Percentiles rank a stretch among this genome's conserved stretches.
Evolutionary conservation across 2,329 filamentous ascomycete genomes (phyloP).

Genomic region (Grosmannia huntii): DNA sequence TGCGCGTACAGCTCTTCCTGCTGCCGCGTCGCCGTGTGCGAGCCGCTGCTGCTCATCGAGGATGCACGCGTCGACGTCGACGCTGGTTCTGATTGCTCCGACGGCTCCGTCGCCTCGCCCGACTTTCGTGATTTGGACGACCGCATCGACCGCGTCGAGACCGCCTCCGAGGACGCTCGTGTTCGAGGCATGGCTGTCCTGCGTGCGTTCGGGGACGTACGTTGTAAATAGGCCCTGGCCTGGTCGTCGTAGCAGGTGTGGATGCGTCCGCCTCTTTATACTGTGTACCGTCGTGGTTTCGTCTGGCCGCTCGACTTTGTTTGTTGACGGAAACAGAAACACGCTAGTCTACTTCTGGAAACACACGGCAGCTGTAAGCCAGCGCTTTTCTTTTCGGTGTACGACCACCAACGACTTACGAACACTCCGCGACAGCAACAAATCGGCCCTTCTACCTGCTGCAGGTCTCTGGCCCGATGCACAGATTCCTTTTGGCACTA

Average conservation of each 20-base stretch:
- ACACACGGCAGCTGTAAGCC: too few relatives aligned
- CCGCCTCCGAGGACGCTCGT: slow-evolving; percentile 3
- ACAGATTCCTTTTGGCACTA: neutral
- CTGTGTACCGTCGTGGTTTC: too few relatives aligned
- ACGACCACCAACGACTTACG: too few relatives aligned
- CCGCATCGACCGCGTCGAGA: slow-evolving; percentile 6
- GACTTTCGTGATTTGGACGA: neutral
- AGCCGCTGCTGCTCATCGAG: slow-evolving; percentile 4
- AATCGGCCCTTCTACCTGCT: neutral
- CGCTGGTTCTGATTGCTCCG: neutral
- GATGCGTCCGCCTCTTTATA: too few relatives aligned
- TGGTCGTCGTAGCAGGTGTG: too few relatives aligned
- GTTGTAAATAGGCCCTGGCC: too few relatives aligned
- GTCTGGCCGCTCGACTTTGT: too few relatives aligned
- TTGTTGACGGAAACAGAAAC: too few relatives aligned
- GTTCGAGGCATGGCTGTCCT: slow-evolving; percentile 2
- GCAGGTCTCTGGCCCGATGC: neutral
- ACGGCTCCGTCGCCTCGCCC: neutral
- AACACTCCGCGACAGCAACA: too few relatives aligned
- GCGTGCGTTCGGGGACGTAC: too few relatives aligned
- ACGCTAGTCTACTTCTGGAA: too few relatives aligned
- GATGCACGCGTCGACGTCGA: slow-evolving; percentile 7
- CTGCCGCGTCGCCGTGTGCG: neutral
- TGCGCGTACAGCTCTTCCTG: neutral
- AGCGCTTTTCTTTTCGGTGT: too few relatives aligned